phyloP scores from a whole-genome alignment of 2,329 filamentous ascomycete genomes.

The Colletotrichum sidae region DNA sequence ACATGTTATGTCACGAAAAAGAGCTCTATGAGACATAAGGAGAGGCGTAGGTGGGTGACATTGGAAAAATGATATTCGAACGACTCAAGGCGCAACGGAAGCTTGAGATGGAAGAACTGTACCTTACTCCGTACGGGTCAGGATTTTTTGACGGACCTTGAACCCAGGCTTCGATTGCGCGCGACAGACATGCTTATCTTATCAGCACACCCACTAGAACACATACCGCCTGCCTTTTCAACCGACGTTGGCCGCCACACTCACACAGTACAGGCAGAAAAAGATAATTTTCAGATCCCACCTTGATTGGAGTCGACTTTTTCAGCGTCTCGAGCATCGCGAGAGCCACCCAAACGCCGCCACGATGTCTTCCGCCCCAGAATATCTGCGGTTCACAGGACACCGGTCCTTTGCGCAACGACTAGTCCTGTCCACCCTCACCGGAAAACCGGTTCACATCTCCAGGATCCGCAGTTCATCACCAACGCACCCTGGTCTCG shows the following conservation, averaged over 20 bases:
- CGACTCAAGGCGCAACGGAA: constrained; percentile 14
- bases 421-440: constrained; percentile 90
- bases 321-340: constrained; percentile 10
- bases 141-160: constrained; percentile 36
- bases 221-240: constrained; percentile 47
- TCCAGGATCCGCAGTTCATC: constrained; percentile 92
- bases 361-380: constrained; percentile 58
- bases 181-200: constrained; percentile 34
- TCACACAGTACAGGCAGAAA: constrained; percentile 46
- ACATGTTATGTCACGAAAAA: constrained; percentile 48
- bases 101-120: background rate
- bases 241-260: constrained; percentile 23
- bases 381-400: constrained; percentile 81
- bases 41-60: constrained; percentile 18
- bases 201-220: constrained; percentile 5
- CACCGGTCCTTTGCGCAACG: constrained; percentile 86
- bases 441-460: constrained; percentile 89
- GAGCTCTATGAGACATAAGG: constrained; percentile 40
- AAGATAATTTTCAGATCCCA: constrained; percentile 45
- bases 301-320: constrained; percentile 9
- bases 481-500: constrained; percentile 87
- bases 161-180: constrained; percentile 10
- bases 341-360: constrained; percentile 26
- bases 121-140: constrained; percentile 4
- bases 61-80: constrained; percentile 4